A percentile compares a stretch with the other conserved stretches of the same genome.
Conservation (phyloP, 306 rosid genomes). For the Prunus mume region DNA sequence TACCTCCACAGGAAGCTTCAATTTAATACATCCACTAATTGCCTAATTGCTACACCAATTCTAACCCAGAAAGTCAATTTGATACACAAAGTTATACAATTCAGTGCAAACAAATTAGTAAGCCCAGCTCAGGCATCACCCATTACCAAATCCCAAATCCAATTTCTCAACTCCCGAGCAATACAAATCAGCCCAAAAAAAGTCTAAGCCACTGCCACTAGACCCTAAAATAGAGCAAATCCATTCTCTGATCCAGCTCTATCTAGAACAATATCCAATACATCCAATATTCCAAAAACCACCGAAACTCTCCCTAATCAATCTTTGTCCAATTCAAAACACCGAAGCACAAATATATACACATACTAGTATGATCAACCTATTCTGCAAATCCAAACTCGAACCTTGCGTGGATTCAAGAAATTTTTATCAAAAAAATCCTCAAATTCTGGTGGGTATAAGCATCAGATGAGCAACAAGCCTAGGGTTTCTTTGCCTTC, state of each 20-base stretch:
- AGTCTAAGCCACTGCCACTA: constrained; percentile 12
- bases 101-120: constrained; percentile 19
- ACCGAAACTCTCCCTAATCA: constrained; percentile 26
- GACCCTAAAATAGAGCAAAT: constrained; percentile 32
- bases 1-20: not conserved
- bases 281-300: constrained; percentile 21
- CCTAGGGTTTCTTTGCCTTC: constrained; percentile 35
- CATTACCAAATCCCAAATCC: constrained; percentile 19
- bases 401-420: constrained; percentile 2
- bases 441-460: constrained; percentile 12
- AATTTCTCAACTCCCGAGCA: constrained; percentile 17
- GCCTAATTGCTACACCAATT: constrained; percentile 16
- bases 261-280: constrained; percentile 35
- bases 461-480: constrained; percentile 5
- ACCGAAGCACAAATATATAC: constrained; percentile 19
- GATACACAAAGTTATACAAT: constrained; percentile 7
- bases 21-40: constrained; percentile 10
- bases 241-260: constrained; percentile 52
- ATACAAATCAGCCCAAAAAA: constrained; percentile 16
- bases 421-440: constrained; percentile 10
- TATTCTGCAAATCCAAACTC: constrained; percentile 28
- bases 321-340: constrained; percentile 11
- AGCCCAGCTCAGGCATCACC: constrained; percentile 24
- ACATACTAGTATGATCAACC: constrained; percentile 28
- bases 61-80: constrained; percentile 22